Base-by-base conservation (phyloP, 106 monocot genomes). In the Dendrobium nobile region DNA sequence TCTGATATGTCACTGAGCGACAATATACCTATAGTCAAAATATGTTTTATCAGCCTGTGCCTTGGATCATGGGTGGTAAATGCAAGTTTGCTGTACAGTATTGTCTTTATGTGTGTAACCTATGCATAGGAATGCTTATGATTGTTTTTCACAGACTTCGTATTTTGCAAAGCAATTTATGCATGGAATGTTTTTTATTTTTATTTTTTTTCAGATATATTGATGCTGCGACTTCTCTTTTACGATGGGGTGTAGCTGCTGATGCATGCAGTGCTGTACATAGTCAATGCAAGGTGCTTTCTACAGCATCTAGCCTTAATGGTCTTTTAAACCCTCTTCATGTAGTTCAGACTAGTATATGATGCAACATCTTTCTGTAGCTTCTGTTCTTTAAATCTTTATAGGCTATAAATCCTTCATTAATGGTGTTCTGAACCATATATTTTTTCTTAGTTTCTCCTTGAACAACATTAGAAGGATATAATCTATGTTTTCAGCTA, bases 281-380 rank as follows among this genome's bases (percentile, higher is more conserved):
- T 78, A 99, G 98, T 83, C 98, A 99, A 80, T 99, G 98, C 92
- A 99, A 99, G 94, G 98, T 99, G 54, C 37, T 80, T 1, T 77
- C 51, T 47, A 1, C 41, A 42, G 10, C 4, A 19, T 55, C 22
- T 78, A 51, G 73, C 41, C 31, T 27, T 73, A 13, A 54, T 78
- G 51, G 22, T 19, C 67, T 37, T 13, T 37, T 67, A 67, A 67
- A 37, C 37, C 70, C 37, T 70, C 31, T 70, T 70, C 28, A 16
- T 70, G 70, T n/a, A 70, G 33, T 70, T 74, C 8, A 74, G 42
- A 74, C 17, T 18, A 74, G 42, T n/a, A 18, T 72, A 33, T 74
- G 7, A n/a, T 42, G 6, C 43, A 19, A 43, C 7, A 20, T 74
- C 20, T 43, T 42, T 74, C 42, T 44, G 18, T 28, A 72, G 26